Evolutionary conservation across 768 basidiomycete genomes (phyloP), one percentile per base, ranked within the genome.

Genomic region (Pleurotus cornucopiae): DNA sequence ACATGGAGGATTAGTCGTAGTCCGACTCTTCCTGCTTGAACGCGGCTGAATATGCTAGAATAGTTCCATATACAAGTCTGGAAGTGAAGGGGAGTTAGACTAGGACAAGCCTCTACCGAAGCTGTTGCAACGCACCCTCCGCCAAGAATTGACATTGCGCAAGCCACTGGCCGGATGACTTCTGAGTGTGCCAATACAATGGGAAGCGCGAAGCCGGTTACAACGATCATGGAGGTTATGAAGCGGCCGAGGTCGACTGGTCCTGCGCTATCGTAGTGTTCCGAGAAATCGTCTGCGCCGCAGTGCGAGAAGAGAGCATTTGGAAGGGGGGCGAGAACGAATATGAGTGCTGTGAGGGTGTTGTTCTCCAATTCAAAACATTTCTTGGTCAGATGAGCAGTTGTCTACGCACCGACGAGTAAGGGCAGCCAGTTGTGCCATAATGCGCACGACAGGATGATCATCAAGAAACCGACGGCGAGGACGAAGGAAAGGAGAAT

Each of bases 391-490:
- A n/a, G 12, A 16, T 37, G 18, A 16, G 16, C 9, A 16, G 13
- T 53, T 14, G 6, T n/a, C 41, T 2, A 77, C 90, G 60, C 63
- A 97, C 97, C 97, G 61, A 98, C 96, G 61, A 98, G 80, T 49
- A 99, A 78, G 34, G 97, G 97, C 18, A 98, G 78, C 97, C 97
- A 99, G 69, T 99, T 99, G 12, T 84, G 75, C 88, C 89, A 98
- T 26, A 98, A 76, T 5, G 97, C 97, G 68, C 97, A 98, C 1
- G 93, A 93, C 20, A 99, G 86, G 69, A 99, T 99, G 66, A 98
- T 91, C 66, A 98, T 83, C 57, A 99, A 75, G 76, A 99, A 99
- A n/a, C 97, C 97, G 13, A 96, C 82, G 5, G 97, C 97, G 49
- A 99, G 87, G 53, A 98, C 92, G 73, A 99, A 98, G 1, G 97